Evolutionary conservation across 2,329 filamentous ascomycete species (phyloP), one percentile per base, ranked within the genome.

Genomic region (Colletotrichum viniferum): DNA sequence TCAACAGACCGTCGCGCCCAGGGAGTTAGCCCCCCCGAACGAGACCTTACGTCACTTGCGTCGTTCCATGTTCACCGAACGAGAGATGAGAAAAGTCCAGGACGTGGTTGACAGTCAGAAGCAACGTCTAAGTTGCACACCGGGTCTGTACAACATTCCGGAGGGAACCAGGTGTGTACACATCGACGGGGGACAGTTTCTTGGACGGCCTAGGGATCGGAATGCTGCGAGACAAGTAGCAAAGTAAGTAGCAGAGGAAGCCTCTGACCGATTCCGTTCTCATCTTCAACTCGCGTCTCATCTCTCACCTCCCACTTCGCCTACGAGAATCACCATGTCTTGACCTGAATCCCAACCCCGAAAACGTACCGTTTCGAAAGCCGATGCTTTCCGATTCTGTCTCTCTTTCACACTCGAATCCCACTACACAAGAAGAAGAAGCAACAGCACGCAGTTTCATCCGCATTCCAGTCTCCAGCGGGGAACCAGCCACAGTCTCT

Each of bases 81-180:
- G 6, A 36, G 34, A 14, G 0, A 14, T 36, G 34, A 7, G 13
- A 36, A 36, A 21, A 21, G 4, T 21, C n/a, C 6, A 2, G 1
- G n/a, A 48, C 43, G 5, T 0, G 10, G 2, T 13, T 21, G n/a
- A 21, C 12, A 18, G 8, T 18, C n/a, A 48, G 43, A 21, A 18
- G 43, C n/a, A 48, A 7, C 10, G 3, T 7, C 10, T n/a, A 21
- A 21, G 10, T 21, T n/a, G 43, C 8, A 0, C 3, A 21, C 1
- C 38, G 18, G 38, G 18, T n/a, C 43, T 21, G 43, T 48, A 48
- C n/a, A 12, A 48, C 43, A 48, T 21, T 12, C n/a, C 43, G 0
- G 4, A 2, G n/a, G 6, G n/a, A 7, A 48, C 5, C 5, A 7
- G 5, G n/a, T 52, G 10, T 6, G 4, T 7, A 52, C 3, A 21